Evolutionary conservation across 2,329 filamentous ascomycete species (phyloP), one percentile per base, ranked within the genome.

Genomic region (Paramyrothecium sp.): DNA sequence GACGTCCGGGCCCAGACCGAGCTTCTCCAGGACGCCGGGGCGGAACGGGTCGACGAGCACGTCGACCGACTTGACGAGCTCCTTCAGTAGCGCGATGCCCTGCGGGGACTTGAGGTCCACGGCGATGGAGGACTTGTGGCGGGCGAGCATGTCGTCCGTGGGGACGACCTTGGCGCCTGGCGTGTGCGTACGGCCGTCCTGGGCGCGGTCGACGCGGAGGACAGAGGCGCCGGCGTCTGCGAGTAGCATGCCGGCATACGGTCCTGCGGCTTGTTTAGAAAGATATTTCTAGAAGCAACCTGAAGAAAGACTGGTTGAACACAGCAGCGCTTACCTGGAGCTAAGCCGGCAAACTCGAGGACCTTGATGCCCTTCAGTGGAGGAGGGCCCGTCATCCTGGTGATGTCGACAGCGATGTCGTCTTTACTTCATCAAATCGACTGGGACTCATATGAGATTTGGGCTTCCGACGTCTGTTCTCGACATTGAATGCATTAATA

Each of bases 1-100:
- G 1, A 84, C 82, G 0, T 83, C 81, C 8, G 94, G 94, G 0
- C 86, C 87, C 1, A 98, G 83, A 0, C 89, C 89, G 11, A 94
- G 84, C 54, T 89, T 90, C 75, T 98, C 94, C 2, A 98, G 83
- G 1, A 97, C 91, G 38, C 92, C 92, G 0, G 94, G 94, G 0
- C 94, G 90, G 78, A 92, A 98, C 0, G 95, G 94, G 72, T 98
- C 95, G 71, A 98, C 95, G 26, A 98, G 73, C 38, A 97, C 80
- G 73, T 98, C 94, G 44, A 95, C 79, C 70, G 94, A 90, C 56
- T 86, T 17, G 77, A 73, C 38, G 1, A 97, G 80, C 3, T 81
- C 77, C 59, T 86, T 87, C 54, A 97, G 73, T 7, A 97, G 78
- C 1, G 80, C 79, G 13, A 87, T 70, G 7, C 91, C 92, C 1